Conservation (phyloP, 768 basidiomycete genomes). For the Paxillus rubicundulus region DNA sequence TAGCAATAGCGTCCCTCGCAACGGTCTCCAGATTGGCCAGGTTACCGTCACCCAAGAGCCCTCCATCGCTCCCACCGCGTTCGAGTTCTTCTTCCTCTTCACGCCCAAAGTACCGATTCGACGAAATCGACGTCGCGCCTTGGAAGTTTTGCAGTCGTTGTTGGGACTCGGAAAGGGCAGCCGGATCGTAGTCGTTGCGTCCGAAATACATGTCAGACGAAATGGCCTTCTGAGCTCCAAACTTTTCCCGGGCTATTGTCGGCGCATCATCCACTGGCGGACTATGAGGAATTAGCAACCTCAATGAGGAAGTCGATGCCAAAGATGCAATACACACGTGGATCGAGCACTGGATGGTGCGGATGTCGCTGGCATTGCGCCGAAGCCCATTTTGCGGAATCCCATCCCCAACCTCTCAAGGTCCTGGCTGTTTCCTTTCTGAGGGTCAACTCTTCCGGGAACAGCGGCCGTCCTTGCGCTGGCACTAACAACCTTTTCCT, state of each 20-base stretch:
- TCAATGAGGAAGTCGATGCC: neutral
- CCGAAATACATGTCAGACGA: slow-evolving; percentile 98
- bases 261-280: slow-evolving; percentile 53
- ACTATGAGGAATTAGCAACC: slow-evolving; percentile 11
- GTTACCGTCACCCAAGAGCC: slow-evolving; percentile 46
- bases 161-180: slow-evolving; percentile 70
- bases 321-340: slow-evolving; percentile 25
- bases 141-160: slow-evolving; percentile 79
- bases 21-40: slow-evolving; percentile 58
- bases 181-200: slow-evolving; percentile 81
- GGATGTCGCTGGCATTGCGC: slow-evolving; percentile 67
- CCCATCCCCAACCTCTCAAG: slow-evolving; percentile 62
- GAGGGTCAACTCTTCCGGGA: slow-evolving; percentile 29
- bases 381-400: slow-evolving; percentile 81
- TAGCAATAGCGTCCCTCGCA: slow-evolving; percentile 72
- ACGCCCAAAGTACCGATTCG: slow-evolving; percentile 94
- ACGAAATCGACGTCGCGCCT: slow-evolving; percentile 91
- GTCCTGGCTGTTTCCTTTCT: slow-evolving; percentile 46
- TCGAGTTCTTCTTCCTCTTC: slow-evolving; percentile 65
- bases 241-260: slow-evolving; percentile 85
- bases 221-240: slow-evolving; percentile 91
- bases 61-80: slow-evolving; percentile 51
- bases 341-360: slow-evolving; percentile 48
- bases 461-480: slow-evolving; percentile 23
- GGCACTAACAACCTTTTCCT: slow-evolving; percentile 26